These are phyloP conservation scores for Dothiorella sarmentorum DNA, from an alignment of 2,329 filamentous ascomycete species.

Conservation along the genomic window DNA sequence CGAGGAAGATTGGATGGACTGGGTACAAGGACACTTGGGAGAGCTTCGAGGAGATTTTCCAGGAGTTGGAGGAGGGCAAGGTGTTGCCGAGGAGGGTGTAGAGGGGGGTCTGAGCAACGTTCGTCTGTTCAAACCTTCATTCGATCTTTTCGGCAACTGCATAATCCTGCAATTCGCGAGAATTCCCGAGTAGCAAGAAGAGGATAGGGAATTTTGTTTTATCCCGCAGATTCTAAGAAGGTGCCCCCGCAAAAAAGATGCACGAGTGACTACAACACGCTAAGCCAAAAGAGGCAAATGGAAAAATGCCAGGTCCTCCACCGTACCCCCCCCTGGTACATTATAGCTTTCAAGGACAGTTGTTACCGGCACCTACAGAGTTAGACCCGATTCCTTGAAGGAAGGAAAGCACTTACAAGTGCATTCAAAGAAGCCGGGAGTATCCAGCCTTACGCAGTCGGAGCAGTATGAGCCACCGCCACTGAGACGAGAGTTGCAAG, in stretches of 20 bases:
- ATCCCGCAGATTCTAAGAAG: no score
- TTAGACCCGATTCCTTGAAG: neutral
- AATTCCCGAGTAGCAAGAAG: no score
- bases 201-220: no score
- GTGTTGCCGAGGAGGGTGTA: constrained; percentile 21
- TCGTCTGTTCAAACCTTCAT: no score
- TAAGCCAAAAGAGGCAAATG: no score
- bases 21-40: constrained; percentile 39
- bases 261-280: no score
- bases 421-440: neutral
- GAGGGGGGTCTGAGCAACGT: no score
- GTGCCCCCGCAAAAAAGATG: no score
- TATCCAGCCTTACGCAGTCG: neutral
- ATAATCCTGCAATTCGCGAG: no score
- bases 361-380: neutral
- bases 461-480: constrained; percentile 1
- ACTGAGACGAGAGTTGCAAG: neutral
- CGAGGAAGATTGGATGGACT: constrained; percentile 44
- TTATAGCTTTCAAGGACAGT: neutral
- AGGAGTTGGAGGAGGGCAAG: constrained; percentile 31
- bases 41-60: constrained; percentile 37
- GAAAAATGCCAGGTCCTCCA: no score
- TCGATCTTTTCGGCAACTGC: no score
- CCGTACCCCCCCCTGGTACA: no score
- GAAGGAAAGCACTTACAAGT: neutral